Evolutionary conservation across 177 flowering plant species (phyloP).

Genomic region (Vitis hybrid): DNA sequence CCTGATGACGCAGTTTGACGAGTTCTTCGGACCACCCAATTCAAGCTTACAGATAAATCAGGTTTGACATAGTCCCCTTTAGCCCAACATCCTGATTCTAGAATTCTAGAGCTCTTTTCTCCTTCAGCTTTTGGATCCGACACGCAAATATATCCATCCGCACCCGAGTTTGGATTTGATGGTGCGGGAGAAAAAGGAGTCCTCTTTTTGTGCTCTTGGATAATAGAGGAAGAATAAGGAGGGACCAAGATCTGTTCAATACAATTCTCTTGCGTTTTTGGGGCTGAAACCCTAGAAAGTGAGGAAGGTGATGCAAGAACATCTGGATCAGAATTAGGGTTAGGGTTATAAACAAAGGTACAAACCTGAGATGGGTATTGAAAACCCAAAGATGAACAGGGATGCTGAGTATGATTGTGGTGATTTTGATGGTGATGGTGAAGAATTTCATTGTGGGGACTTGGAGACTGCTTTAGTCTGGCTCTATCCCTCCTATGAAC

Average conservation of each 20-base stretch:
- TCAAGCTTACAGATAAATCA: conserved; percentile 36
- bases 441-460: conserved; percentile 17
- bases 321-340: conserved; percentile 36
- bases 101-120: conserved; percentile 23
- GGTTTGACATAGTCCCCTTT: conserved; percentile 16
- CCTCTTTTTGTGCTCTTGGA: conserved; percentile 21
- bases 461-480: conserved; percentile 54
- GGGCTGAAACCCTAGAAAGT: conserved; percentile 33
- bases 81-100: conserved; percentile 17
- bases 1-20: conserved; percentile 11
- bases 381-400: conserved; percentile 21
- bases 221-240: conserved; percentile 20
- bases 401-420: conserved; percentile 4
- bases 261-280: conserved; percentile 16
- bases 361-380: conserved; percentile 33
- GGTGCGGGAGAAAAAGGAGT: conserved; percentile 21
- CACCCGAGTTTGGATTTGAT: conserved; percentile 18
- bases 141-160: conserved; percentile 11
- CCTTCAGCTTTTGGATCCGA: conserved; percentile 23
- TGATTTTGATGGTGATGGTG: conserved; percentile 17
- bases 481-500: conserved; percentile 81
- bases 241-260: conserved; percentile 16
- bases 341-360: conserved; percentile 33
- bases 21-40: conserved; percentile 25
- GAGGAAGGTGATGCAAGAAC: conserved; percentile 29